phyloP scores from a whole-genome alignment of 2,329 filamentous ascomycete genomes.

The Acarospora socialis region DNA sequence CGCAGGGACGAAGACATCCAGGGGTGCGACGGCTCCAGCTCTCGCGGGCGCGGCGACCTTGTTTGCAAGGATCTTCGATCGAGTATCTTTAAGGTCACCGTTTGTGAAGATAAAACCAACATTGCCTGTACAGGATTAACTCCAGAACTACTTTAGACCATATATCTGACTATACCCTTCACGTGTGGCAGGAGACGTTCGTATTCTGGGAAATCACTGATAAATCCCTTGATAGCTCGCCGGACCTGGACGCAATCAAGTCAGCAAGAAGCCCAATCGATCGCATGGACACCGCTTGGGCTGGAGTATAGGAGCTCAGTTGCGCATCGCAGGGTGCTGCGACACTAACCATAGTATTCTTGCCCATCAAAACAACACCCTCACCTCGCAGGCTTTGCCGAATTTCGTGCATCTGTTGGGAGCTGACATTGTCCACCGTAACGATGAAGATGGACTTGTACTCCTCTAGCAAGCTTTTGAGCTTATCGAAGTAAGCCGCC shows the following conservation, averaged over 20 bases:
- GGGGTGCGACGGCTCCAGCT: conserved; percentile 90
- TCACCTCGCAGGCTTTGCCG: conserved; percentile 70
- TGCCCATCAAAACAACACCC: conserved; percentile 96
- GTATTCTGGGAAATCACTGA: conserved; percentile 84
- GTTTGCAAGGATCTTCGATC: conserved; percentile 91
- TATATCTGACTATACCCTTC: conserved; percentile 42
- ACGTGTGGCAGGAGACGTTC: conserved; percentile 93
- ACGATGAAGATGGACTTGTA: conserved; percentile 98
- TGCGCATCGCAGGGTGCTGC: too few relatives aligned
- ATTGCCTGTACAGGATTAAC: conserved; percentile 46
- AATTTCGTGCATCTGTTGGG: conserved; percentile 99
- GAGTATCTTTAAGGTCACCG: conserved; percentile 76
- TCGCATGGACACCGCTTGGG: conserved; percentile 6
- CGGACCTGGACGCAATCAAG: conserved; percentile 50
- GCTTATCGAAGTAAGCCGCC: conserved; percentile 98
- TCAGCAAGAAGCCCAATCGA: conserved; percentile 3
- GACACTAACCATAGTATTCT: conserved; percentile 91
- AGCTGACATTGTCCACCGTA: conserved; percentile 97
- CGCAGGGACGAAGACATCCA: conserved; percentile 86
- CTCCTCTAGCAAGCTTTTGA: conserved; percentile 90
- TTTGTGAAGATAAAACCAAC: conserved; percentile 99
- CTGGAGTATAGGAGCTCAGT: too few relatives aligned
- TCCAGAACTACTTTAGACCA: neutral
- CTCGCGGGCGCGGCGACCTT: conserved; percentile 94
- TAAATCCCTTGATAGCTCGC: conserved; percentile 92